A percentile compares a stretch with the other conserved stretches of the same genome.
Evolutionary conservation across 306 rosid species (phyloP).

Genomic region (Vachellia collinsii): DNA sequence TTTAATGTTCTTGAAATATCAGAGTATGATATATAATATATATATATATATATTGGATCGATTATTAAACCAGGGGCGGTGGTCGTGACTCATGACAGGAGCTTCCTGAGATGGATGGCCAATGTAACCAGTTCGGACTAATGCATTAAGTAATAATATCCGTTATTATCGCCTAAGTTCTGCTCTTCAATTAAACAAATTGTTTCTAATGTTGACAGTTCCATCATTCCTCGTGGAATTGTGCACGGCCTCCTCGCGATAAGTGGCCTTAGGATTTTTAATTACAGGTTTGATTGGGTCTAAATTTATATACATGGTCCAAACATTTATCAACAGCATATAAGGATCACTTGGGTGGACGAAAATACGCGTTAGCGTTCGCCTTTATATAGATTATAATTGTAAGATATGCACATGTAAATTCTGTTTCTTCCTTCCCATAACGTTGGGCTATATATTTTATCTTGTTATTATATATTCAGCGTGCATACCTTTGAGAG

Average conservation of each 20-base stretch:
- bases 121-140: background rate
- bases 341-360: background rate
- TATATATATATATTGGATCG: background rate
- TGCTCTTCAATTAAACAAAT: background rate
- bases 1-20: background rate
- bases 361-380: background rate
- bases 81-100: constrained; percentile 11
- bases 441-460: background rate
- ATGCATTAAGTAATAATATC: constrained; percentile 8
- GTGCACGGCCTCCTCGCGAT: background rate
- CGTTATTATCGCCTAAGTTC: background rate
- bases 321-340: background rate
- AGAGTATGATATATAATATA: background rate
- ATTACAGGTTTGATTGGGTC: background rate
- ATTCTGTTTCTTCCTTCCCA: background rate
- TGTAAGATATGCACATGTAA: background rate
- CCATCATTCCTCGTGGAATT: background rate
- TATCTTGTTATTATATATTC: background rate
- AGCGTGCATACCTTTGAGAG: background rate
- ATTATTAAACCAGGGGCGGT: constrained; percentile 27
- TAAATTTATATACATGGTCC: background rate
- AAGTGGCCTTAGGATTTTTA: background rate
- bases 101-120: background rate
- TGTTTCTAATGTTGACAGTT: background rate
- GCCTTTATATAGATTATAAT: background rate